Percentiles rank a stretch among this genome's conserved stretches.
phyloP scores from a whole-genome alignment of 176 grass and related monocot species.

The Puya raimondii region DNA sequence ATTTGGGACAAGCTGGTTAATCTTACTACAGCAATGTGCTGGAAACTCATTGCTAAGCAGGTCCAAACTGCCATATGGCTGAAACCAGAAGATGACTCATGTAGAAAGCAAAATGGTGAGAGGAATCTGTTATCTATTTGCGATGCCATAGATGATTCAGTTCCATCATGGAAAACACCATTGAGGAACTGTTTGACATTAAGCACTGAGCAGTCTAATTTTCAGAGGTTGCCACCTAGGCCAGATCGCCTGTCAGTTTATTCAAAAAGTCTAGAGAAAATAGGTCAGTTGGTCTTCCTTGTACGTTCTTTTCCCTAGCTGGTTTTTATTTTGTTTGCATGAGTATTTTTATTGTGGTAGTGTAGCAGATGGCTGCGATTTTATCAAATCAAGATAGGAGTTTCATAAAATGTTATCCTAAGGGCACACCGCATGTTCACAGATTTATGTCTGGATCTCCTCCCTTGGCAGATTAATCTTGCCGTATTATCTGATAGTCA shows the following conservation, averaged over 20 bases:
- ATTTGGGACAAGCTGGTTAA: slow-evolving; percentile 86
- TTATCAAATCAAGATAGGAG: not conserved
- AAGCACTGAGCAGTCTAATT: slow-evolving; percentile 31
- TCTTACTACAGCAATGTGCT: slow-evolving; percentile 86
- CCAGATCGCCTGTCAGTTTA: slow-evolving; percentile 66
- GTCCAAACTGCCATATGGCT: slow-evolving; percentile 97
- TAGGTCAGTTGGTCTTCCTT: slow-evolving; percentile 46
- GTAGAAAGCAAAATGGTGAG: slow-evolving; percentile 55
- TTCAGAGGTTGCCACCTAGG: slow-evolving; percentile 56
- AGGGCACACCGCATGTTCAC: not conserved
- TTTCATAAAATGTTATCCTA: not conserved
- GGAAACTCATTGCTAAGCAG: slow-evolving; percentile 77
- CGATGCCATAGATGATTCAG: slow-evolving; percentile 34
- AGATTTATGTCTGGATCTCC: not conserved
- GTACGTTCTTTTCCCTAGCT: not conserved
- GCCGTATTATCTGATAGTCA: not conserved
- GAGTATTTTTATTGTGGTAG: not conserved
- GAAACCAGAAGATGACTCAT: slow-evolving; percentile 65
- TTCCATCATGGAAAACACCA: slow-evolving; percentile 57
- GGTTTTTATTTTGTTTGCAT: not conserved
- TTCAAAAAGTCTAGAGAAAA: slow-evolving; percentile 74
- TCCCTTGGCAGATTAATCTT: not conserved
- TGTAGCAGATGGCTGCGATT: not conserved
- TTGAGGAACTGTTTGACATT: slow-evolving; percentile 76
- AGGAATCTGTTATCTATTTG: slow-evolving; percentile 60